Percentiles rank a stretch among this genome's conserved stretches.
Conservation (phyloP, 2,329 filamentous ascomycete genomes). For the Ilyonectria sp. region DNA sequence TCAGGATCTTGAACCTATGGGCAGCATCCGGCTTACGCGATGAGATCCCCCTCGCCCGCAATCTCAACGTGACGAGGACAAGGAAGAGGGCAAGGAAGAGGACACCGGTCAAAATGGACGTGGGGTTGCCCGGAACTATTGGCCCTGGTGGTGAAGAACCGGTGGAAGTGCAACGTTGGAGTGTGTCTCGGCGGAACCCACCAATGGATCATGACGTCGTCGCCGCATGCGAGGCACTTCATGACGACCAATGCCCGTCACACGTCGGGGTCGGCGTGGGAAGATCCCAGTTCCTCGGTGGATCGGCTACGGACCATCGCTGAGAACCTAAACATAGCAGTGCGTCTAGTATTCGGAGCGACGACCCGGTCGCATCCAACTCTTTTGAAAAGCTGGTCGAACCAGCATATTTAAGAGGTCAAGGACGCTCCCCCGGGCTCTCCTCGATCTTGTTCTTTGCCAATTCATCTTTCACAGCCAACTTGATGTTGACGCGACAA, state of each 20-base stretch:
- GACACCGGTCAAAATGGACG: conserved; percentile 12
- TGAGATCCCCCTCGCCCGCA: conserved; percentile 33
- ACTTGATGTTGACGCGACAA: conserved; percentile 47
- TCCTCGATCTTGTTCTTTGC: conserved; percentile 31
- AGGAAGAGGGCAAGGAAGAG: conserved; percentile 23
- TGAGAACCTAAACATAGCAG: conserved; percentile 40
- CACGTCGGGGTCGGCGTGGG: conserved; percentile 44
- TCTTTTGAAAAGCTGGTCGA: conserved; percentile 33
- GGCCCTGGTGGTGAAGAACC: conserved; percentile 7
- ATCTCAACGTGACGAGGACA: conserved; percentile 27
- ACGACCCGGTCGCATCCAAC: conserved; percentile 45
- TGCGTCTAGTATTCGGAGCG: conserved; percentile 36
- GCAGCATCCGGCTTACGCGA: conserved; percentile 39
- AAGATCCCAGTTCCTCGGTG: conserved; percentile 37
- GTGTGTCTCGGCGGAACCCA: conserved; percentile 40
- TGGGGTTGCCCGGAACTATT: conserved; percentile 27
- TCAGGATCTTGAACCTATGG: conserved; percentile 38
- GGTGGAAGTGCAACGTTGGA: conserved; percentile 9
- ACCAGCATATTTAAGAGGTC: conserved; percentile 38
- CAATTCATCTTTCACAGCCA: conserved; percentile 34
- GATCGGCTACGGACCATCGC: conserved; percentile 48
- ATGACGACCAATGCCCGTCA: conserved; percentile 41
- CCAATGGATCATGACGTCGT: conserved; percentile 47
- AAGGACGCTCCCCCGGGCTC: conserved; percentile 30
- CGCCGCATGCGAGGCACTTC: conserved; percentile 44